Conservation (phyloP, 2,329 filamentous ascomycete genomes). For the Aureobasidium sp. region DNA sequence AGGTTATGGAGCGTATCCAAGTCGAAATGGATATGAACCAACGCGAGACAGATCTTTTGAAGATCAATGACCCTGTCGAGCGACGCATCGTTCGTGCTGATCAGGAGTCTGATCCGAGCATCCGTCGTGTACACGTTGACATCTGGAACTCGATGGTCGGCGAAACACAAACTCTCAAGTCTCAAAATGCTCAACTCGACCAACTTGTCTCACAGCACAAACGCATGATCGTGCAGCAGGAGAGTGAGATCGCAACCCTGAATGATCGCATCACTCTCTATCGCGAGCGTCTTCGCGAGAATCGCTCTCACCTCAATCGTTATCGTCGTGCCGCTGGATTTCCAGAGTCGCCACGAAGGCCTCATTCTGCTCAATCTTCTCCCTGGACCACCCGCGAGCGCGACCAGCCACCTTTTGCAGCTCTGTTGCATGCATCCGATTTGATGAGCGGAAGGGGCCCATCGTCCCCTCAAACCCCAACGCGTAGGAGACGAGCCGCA, state of each 20-base stretch:
- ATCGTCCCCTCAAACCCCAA: conserved; percentile 45
- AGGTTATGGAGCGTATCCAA: conserved; percentile 75
- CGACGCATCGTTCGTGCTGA: conserved; percentile 41
- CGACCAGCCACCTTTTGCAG: conserved; percentile 51
- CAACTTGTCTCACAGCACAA: conserved; percentile 65
- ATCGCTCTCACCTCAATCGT: conserved; percentile 77
- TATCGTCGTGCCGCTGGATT: conserved; percentile 55
- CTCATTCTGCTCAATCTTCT: conserved; percentile 16
- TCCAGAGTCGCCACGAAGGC: conserved; percentile 30
- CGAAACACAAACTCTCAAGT: conserved; percentile 52
- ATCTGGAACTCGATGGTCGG: conserved; percentile 49
- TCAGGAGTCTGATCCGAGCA: conserved; percentile 32
- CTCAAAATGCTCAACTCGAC: conserved; percentile 56
- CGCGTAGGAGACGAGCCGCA: conserved; percentile 41
- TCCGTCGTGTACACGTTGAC: conserved; percentile 31
- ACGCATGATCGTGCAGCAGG: conserved; percentile 68
- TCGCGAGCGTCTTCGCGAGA: conserved; percentile 77
- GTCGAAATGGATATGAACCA: conserved; percentile 91
- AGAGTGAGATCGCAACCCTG: conserved; percentile 62
- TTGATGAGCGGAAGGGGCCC: conserved; percentile 65
- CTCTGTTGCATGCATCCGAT: conserved; percentile 63
- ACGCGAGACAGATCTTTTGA: conserved; percentile 76
- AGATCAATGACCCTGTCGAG: conserved; percentile 55
- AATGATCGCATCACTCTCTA: conserved; percentile 68
- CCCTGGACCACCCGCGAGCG: conserved; percentile 31